Evolutionary conservation across 257 asterid genomes (phyloP), one percentile per base, ranked within the genome.

Genomic region (Forsythia viridissima): DNA sequence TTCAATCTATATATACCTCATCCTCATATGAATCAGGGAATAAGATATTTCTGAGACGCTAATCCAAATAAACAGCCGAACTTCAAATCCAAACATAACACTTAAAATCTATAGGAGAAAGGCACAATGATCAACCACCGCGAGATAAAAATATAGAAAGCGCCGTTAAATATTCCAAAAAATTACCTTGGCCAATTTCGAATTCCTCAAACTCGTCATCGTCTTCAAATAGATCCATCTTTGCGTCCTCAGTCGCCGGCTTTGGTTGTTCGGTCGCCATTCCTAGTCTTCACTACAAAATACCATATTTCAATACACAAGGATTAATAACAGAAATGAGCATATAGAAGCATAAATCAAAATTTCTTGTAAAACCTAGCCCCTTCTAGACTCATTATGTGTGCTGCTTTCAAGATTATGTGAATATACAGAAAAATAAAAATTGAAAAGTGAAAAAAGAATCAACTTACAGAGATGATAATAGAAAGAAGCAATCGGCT

Each of bases 171-270:
- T 21, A 36, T 52, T 4, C 30, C 12, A 13, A 12, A 71, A 18
- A 3, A 40, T 20, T 42, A 90, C 97, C 94, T 85, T 86, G 94
- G 81, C 80, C 91, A 43, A 91, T 89, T 63, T 83, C 94, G 72
- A 92, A 91, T 87, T 91, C 97, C 83, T 92, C 96, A 57, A 93
- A 93, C 77, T 91, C 97, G 73, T 92, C 97, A 57, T 92, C 97
- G 79, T 93, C 97, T 82, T 91, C 97, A 72, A 93, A 91, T 4
- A 93, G 88, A 86, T 90, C 93, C 63, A 91, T 85, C 87, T 90
- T 90, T 39, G 84, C 87, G 73, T 88, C 94, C 80, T 92, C 93
- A 24, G 91, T 40, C 66, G 85, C 91, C 4, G 88, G 80, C 80
- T 86, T 91, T n/a, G 93, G 86, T 82, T 86, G 89, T 79, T 90